Evolutionary conservation across 176 grass and related monocot species (phyloP).

Genomic region (Eragrostis curvula): DNA sequence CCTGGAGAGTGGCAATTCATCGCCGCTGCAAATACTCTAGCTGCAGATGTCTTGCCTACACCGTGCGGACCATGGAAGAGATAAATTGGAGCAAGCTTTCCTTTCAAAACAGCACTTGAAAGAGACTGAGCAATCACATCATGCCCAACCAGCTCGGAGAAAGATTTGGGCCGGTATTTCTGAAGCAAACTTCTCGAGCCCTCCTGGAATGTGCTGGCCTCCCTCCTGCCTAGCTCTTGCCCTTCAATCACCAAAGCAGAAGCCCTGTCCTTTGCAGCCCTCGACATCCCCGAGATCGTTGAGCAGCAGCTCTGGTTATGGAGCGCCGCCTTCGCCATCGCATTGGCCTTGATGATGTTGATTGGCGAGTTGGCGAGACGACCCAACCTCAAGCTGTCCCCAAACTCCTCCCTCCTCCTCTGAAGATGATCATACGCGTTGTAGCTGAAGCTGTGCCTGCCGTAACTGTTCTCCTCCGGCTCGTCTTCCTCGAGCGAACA

Average conservation of each 20-base stretch:
- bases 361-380: slow-evolving; percentile 36
- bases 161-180: slow-evolving; percentile 76
- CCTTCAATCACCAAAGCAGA: slow-evolving; percentile 29
- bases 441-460: slow-evolving; percentile 72
- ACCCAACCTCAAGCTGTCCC: slow-evolving; percentile 14
- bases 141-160: slow-evolving; percentile 74
- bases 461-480: slow-evolving; percentile 45
- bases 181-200: slow-evolving; percentile 62
- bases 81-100: slow-evolving; percentile 71
- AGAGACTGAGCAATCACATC: slow-evolving; percentile 69
- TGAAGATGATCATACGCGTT: slow-evolving; percentile 55
- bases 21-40: slow-evolving; percentile 69
- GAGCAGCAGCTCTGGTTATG: slow-evolving; percentile 49
- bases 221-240: slow-evolving; percentile 45
- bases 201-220: slow-evolving; percentile 44
- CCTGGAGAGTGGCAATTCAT: slow-evolving; percentile 74
- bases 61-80: slow-evolving; percentile 85
- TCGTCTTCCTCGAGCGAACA: slow-evolving; percentile 53
- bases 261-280: slow-evolving; percentile 40
- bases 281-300: slow-evolving; percentile 44
- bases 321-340: slow-evolving; percentile 45
- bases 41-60: slow-evolving; percentile 73
- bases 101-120: slow-evolving; percentile 52
- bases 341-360: slow-evolving; percentile 55
- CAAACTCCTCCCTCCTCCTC: slow-evolving; percentile 63